Evolutionary conservation across 2,329 filamentous ascomycete genomes (phyloP), one percentile per base, ranked within the genome.

Genomic region (Ophiostoma angusticollis): DNA sequence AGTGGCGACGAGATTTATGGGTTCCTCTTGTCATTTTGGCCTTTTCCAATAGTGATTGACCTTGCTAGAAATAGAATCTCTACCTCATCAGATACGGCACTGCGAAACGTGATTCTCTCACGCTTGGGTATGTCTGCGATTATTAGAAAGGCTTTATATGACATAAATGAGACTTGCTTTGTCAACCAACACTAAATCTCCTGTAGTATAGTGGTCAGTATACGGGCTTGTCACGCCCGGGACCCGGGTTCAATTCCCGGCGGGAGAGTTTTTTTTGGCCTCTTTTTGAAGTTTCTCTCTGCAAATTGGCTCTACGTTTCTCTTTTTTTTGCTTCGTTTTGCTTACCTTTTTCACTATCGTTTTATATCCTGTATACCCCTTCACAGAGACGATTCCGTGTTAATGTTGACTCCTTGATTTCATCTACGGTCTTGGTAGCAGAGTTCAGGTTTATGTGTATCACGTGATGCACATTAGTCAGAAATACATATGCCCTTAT

Each of bases 201-300:
- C 39, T 41, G 41, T 45, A 45, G 44, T 45, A 45, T 46, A 46
- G 41, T 46, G 42, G 42, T 43, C 40, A 46, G 42, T 46, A 46
- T 46, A 46, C 41, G 39, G 39, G 39, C 41, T 46, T 46, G 44
- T 39, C 37, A 40, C 37, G 41, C 41, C 41, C 37, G 37, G 41
- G 41, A 43, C 41, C 41, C 41, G 41, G 41, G 40, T 42, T 42
- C 40, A 42, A 42, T 42, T 42, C 40, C 40, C 40, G 40, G 40
- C 35, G 31, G 37, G 31, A 42, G 40, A 42, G 40, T 18, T 14
- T 16, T 27, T 25, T 39, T 39, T 39, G 18, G 4, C 5, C 9
- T 31, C 13, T 31, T 27, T 16, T 27, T 7, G 7, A 9, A n/a
- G n/a, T n/a, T n/a, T n/a, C n/a, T n/a, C n/a, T n/a, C n/a, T n/a